A percentile compares a stretch with the other conserved stretches of the same genome.
Evolutionary conservation across 116 monocot species (phyloP).

Genomic region (Posidonia oceanica): DNA sequence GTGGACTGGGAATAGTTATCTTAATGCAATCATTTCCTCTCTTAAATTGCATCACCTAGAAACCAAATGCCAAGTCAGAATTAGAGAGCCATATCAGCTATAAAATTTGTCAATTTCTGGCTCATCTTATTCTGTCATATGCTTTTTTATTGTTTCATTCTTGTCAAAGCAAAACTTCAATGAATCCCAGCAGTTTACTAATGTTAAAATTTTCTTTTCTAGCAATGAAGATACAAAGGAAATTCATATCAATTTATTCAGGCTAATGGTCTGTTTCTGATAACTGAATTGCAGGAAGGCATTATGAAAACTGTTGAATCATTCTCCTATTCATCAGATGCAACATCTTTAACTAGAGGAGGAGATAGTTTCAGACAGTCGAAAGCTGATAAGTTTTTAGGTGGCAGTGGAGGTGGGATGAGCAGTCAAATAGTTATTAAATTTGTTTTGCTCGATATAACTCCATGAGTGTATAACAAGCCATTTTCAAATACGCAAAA

Average conservation of each 20-base stretch:
- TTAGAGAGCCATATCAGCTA: too few relatives aligned
- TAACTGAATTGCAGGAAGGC: constrained; percentile 51
- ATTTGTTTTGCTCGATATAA: not conserved
- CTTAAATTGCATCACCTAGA: too few relatives aligned
- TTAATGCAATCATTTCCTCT: too few relatives aligned
- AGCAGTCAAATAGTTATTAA: not conserved
- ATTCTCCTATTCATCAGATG: constrained; percentile 43
- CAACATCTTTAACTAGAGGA: constrained; percentile 8
- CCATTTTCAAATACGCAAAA: not conserved
- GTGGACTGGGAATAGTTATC: too few relatives aligned
- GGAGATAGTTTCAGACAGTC: constrained; percentile 30
- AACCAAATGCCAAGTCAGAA: too few relatives aligned
- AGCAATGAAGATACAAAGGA: too few relatives aligned
- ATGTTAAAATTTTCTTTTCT: too few relatives aligned
- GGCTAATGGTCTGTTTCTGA: constrained; percentile 3
- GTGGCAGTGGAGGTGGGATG: constrained; percentile 51
- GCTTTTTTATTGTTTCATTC: too few relatives aligned
- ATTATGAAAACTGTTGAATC: constrained; percentile 43
- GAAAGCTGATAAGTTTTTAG: constrained; percentile 60
- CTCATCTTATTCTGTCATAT: too few relatives aligned
- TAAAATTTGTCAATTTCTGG: too few relatives aligned
- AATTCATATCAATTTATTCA: not conserved
- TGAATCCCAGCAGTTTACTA: too few relatives aligned
- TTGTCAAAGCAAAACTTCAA: too few relatives aligned
- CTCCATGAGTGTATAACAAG: not conserved